Base-by-base conservation (phyloP, 768 basidiomycete genomes). In the Termitomyces sp. region DNA sequence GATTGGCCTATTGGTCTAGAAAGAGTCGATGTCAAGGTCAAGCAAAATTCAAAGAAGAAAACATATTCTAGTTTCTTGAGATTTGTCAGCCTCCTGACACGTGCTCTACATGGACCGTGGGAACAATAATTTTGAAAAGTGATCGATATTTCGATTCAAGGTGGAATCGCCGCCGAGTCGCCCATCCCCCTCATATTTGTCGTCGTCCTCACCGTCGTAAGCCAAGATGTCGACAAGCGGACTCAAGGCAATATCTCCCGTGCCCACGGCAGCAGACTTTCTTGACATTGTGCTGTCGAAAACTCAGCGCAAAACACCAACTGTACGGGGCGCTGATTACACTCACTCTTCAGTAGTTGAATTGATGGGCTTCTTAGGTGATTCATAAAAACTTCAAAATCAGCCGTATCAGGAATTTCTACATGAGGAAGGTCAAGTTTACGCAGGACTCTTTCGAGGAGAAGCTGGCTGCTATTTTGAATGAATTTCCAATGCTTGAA, bases 351-450 rank as follows among this genome's bases (percentile, higher is more conserved):
- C 44, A 50, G 45, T 40, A 36, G 28, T 16, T 32, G 3, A 26
- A 8, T 58, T 52, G 45, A 52, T 43, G 52, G 9, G 35, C 13
- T 41, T 61, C 32, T 61, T 65, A 93, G 92, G 94, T 95, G 64
- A 98, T 98, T 70, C 97, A 98, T 75, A 98, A 97, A 81, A 98
- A 98, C 79, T 98, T 97, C 80, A 98, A 99, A 79, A 99, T 99
- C 73, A 94, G 93, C 63, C 89, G 96, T 64, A 98, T 98, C 75
- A 85, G 96, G 61, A 93, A 94, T 67, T 94, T 94, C 69, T 97
- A 99, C 74, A 98, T 98, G 96, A 87, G 96, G 71, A 99, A 99
- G 74, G 96, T 99, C 75, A 98, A 96, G 74, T 98, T 97, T 72
- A 95, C 95, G 3, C 94, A 98, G 72, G 94, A 98, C 68, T 80